These are phyloP conservation scores for Sordaria brevicollis DNA, from an alignment of 495 filamentous ascomycete species.

Conservation along the genomic window DNA sequence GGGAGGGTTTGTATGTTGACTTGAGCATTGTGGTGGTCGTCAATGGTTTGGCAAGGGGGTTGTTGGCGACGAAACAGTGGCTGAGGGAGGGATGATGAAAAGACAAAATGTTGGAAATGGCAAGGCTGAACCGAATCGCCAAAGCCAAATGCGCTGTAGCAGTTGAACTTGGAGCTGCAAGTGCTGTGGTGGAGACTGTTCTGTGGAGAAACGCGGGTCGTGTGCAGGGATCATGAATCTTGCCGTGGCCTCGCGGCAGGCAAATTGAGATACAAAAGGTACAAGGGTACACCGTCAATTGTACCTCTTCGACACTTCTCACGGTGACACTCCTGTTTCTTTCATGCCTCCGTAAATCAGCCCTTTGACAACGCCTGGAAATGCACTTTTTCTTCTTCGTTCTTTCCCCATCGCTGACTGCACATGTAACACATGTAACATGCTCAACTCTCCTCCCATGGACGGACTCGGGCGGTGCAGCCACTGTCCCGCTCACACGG, in stretches of 20 bases:
- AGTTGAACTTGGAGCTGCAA: not conserved
- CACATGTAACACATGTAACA: no score
- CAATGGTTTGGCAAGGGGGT: not conserved
- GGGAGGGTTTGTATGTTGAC: conserved; percentile 48
- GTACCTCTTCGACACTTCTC: no score
- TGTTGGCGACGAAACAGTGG: not conserved
- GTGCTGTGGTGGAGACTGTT: not conserved
- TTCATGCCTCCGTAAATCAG: no score
- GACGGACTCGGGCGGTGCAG: no score
- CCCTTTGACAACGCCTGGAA: no score
- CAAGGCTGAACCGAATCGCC: not conserved
- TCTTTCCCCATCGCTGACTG: no score
- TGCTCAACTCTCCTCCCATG: no score
- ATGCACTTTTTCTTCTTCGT: no score
- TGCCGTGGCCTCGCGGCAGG: not conserved
- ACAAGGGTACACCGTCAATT: no score
- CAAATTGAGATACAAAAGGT: no score
- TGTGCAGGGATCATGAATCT: not conserved
- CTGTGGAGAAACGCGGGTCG: not conserved
- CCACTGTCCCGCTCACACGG: no score
- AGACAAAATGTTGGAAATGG: not conserved
- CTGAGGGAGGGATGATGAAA: not conserved
- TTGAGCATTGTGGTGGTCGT: conserved; percentile 41
- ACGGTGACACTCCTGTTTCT: no score
- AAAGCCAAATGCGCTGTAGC: not conserved